Evolutionary conservation across 2,329 filamentous ascomycete genomes (phyloP).

Genomic region (Penicillium palitans): DNA sequence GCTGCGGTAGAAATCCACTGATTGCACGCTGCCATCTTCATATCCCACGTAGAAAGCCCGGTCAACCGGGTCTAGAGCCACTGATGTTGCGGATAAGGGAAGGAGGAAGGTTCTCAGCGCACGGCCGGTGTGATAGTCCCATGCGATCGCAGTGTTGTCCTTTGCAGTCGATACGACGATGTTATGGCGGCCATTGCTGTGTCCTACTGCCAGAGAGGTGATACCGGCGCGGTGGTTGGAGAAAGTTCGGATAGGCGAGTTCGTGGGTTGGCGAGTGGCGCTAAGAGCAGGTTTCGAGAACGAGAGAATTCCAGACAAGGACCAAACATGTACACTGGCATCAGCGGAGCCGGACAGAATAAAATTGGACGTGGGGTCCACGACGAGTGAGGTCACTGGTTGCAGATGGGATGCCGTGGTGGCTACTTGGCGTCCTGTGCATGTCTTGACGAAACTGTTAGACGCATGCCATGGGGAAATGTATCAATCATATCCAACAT

Average conservation of each 20-base stretch:
- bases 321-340: conserved; percentile 91
- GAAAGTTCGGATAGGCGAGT: conserved; percentile 73
- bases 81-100: conserved; percentile 67
- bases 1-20: conserved; percentile 70
- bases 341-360: conserved; percentile 58
- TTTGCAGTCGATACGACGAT: conserved; percentile 80
- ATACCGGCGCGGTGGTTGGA: conserved; percentile 63
- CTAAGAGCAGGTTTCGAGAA: conserved; percentile 52
- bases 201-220: conserved; percentile 57
- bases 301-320: conserved; percentile 70
- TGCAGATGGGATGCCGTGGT: conserved; percentile 47
- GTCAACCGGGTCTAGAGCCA: conserved; percentile 78
- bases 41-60: conserved; percentile 79
- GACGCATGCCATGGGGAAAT: conserved; percentile 3
- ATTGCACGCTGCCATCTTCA: conserved; percentile 76
- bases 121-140: conserved; percentile 83
- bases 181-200: conserved; percentile 71
- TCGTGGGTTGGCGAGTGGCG: conserved; percentile 44
- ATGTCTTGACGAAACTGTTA: conserved; percentile 34
- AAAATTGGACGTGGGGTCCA: conserved; percentile 62
- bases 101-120: conserved; percentile 80
- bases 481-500: conserved; percentile 31
- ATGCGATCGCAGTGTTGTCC: conserved; percentile 87
- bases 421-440: conserved; percentile 47
- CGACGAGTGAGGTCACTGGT: conserved; percentile 69